These are phyloP conservation scores for Tylopilus sp. DNA, from an alignment of 1,284 basidiomycete genomes.

Conservation along the genomic window DNA sequence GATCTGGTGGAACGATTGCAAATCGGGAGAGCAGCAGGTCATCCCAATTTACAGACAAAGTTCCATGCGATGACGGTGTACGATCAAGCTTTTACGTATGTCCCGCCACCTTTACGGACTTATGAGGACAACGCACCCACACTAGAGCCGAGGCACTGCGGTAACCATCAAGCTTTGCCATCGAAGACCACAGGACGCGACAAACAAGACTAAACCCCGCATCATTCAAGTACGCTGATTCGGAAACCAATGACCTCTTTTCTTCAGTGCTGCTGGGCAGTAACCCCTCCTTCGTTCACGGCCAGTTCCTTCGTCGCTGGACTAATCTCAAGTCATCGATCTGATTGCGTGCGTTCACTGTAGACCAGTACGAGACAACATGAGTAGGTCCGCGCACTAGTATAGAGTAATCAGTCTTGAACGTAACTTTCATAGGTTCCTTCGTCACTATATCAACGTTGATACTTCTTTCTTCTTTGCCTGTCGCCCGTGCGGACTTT, in stretches of 20 bases:
- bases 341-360: not conserved
- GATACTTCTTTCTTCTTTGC: constrained; percentile 9
- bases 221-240: constrained; percentile 14
- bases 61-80: no score
- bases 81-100: no score
- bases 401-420: not conserved
- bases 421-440: constrained; percentile 6
- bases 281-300: constrained; percentile 1
- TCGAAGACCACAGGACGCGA: constrained; percentile 2
- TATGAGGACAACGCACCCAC: no score
- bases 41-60: no score
- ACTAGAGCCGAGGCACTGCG: not conserved
- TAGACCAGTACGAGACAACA: not conserved
- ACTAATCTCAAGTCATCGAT: not conserved
- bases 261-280: constrained; percentile 13
- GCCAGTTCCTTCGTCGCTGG: not conserved
- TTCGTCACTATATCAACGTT: constrained; percentile 1
- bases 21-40: no score
- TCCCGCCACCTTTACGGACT: no score
- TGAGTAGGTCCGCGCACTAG: constrained; percentile 8
- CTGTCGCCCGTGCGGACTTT: constrained; percentile 13
- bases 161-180: constrained; percentile 1
- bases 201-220: constrained; percentile 13
- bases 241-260: not conserved
- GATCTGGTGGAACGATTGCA: no score